Evolutionary conservation across 495 filamentous ascomycete species (phyloP).

Genomic region (Xylaria castorea): DNA sequence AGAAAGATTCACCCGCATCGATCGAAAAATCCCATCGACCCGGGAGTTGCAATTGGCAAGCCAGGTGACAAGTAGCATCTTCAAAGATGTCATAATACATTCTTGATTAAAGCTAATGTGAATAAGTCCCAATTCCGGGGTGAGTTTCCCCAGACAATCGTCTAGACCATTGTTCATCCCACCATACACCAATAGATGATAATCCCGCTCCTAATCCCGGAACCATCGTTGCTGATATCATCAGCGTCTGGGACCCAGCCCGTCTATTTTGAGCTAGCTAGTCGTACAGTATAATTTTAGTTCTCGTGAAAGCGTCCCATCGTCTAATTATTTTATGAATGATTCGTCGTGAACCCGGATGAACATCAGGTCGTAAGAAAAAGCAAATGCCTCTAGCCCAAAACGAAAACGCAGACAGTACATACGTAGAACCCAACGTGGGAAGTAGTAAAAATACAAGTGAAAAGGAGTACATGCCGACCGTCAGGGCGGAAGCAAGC

Average conservation of each 20-base stretch:
- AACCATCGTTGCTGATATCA: background rate
- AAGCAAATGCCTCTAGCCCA: background rate
- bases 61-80: background rate
- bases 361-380: background rate
- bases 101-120: background rate
- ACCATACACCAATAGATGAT: conserved; percentile 8
- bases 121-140: background rate
- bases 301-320: conserved; percentile 24
- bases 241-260: conserved; percentile 13
- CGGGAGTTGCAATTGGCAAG: background rate
- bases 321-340: conserved; percentile 26
- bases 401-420: background rate
- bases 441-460: conserved; percentile 1
- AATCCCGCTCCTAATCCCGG: background rate
- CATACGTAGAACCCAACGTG: background rate
- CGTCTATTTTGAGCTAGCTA: conserved; percentile 19
- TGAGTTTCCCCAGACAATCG: background rate
- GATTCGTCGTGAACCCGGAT: conserved; percentile 15
- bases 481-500: background rate
- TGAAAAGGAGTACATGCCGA: background rate
- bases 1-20: background rate
- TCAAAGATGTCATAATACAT: background rate
- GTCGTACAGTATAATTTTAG: conserved; percentile 21
- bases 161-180: conserved; percentile 1
- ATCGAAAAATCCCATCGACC: background rate